Conservation (phyloP, 140 eudicot species). For the Bidens hawaiensis region DNA sequence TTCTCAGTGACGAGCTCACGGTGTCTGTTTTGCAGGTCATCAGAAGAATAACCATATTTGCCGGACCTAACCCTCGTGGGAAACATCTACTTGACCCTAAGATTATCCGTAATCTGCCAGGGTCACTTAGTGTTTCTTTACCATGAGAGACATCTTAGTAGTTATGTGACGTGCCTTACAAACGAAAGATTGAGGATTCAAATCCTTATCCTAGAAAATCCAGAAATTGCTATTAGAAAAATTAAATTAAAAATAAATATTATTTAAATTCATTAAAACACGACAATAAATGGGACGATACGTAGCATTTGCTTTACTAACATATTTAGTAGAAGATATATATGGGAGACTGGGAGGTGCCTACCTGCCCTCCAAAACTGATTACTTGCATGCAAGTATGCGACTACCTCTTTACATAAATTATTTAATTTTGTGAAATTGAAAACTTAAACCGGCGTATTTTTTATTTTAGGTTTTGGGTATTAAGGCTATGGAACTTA, state of each 20-base stretch:
- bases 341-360: neutral
- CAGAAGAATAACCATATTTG: no score
- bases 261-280: neutral
- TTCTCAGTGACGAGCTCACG: no score
- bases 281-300: conserved; percentile 1
- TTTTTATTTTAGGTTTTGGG: neutral
- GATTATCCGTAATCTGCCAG: no score
- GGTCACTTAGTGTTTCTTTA: no score
- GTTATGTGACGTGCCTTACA: no score
- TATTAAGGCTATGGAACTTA: neutral
- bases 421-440: neutral
- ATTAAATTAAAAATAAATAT: neutral
- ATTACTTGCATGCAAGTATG: neutral
- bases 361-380: neutral
- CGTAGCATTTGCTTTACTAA: neutral
- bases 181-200: no score
- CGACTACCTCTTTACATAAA: neutral
- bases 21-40: no score
- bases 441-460: neutral
- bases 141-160: no score
- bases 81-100: no score
- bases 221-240: no score
- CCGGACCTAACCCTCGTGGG: no score
- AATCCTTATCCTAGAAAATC: no score
- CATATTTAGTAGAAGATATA: neutral